Evolutionary conservation across 2,329 filamentous ascomycete genomes (phyloP), one percentile per base, ranked within the genome.

Genomic region (Verticillium nubilum): DNA sequence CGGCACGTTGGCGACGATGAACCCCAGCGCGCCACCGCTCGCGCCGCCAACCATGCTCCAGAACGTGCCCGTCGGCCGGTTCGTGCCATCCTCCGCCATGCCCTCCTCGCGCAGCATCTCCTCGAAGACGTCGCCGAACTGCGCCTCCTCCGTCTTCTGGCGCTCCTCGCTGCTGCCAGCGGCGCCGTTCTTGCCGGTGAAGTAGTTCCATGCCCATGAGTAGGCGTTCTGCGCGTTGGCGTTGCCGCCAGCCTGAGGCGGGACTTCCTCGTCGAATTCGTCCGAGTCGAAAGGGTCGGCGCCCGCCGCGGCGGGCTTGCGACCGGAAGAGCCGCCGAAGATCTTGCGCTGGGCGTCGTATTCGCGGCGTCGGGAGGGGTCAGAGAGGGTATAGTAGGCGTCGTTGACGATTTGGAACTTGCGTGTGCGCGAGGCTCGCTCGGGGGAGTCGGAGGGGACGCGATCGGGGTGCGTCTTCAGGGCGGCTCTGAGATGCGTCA

Each of bases 381-480:
- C 93, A 0, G 91, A 96, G 28, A 98, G 86, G 0, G 91, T 93
- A 74, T 91, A 96, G 80, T 96, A 97, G 63, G 92, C 92, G 70
- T 96, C 92, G 77, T 96, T 96, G 69, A 97, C 90, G 65, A 90
- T 85, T 74, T 97, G 92, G 78, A 97, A 97, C 71, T 88, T 88
- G 69, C 90, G 90, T 5, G 95, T 99, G 69, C 93, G 90, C 13
- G 84, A 75, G 25, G 86, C 74, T 64, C 94, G 91, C 67, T 98
- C 92, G 37, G 93, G 91, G 5, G 92, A 94, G 75, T 92, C 86
- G 65, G 84, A 78, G 28, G 92, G 83, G 47, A 99, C 92, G 61
- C 95, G 90, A 73, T 99, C 95, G 1, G 94, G 94, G 73, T 98
- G 94, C 64, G 91, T 92, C 76, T 95, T 96, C 53, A 98, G 80